A percentile compares a stretch with the other conserved stretches of the same genome.
Evolutionary conservation across 2,329 filamentous ascomycete genomes (phyloP).

Genomic region (Botrytis tulipae): DNA sequence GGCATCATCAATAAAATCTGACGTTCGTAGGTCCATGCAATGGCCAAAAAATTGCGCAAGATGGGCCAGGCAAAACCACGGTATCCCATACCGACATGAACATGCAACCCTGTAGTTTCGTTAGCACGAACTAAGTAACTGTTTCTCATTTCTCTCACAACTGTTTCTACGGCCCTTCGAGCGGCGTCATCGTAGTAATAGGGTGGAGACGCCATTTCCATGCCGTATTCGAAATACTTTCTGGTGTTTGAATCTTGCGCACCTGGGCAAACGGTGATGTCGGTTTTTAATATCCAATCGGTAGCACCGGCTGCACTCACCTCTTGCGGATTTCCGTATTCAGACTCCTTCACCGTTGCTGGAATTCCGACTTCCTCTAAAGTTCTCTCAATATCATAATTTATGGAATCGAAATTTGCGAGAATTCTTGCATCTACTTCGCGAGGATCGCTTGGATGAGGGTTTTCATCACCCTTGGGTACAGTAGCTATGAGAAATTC

Average conservation of each 20-base stretch:
- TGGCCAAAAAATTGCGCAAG: constrained; percentile 36
- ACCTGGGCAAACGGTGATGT: not conserved
- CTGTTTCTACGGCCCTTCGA: constrained; percentile 11
- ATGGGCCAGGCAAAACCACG: constrained; percentile 28
- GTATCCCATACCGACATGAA: constrained; percentile 37
- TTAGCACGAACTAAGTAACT: constrained; percentile 32
- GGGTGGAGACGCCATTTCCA: not conserved
- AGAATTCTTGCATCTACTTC: not conserved
- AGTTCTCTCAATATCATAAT: not conserved
- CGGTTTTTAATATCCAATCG: not conserved
- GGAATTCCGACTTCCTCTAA: not conserved
- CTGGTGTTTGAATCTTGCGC: not conserved
- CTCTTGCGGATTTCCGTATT: not conserved
- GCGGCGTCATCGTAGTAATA: constrained; percentile 1
- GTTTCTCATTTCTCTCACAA: constrained; percentile 17
- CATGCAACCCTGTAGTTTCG: constrained; percentile 33
- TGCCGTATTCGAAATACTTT: not conserved
- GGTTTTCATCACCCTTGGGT: not conserved
- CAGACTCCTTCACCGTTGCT: not conserved
- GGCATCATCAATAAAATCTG: constrained; percentile 22
- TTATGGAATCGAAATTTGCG: not conserved
- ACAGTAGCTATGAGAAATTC: constrained; percentile 7
- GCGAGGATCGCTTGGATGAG: constrained; percentile 2
- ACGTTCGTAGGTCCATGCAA: constrained; percentile 35
- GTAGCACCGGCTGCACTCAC: not conserved